phyloP scores from a whole-genome alignment of 129 eudicot genomes.

The Flaveria bidentis region DNA sequence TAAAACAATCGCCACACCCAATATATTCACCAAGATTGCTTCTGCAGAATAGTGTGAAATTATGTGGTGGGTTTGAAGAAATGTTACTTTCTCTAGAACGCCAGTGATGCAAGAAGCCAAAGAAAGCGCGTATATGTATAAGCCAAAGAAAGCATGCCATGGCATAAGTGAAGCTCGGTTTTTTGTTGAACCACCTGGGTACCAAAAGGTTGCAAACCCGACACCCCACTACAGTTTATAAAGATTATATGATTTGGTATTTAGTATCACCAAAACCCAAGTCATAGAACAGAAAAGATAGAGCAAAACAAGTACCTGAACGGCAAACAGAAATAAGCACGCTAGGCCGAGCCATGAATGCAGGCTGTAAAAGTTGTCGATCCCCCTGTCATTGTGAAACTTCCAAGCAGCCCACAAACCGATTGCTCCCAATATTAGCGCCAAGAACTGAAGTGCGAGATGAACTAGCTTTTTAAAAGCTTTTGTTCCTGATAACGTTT shows the following conservation, averaged over 20 bases:
- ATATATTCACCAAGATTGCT: constrained; percentile 65
- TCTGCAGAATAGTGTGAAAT: constrained; percentile 72
- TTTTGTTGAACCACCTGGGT: constrained; percentile 78
- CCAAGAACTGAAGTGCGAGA: constrained; percentile 65
- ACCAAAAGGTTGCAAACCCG: constrained; percentile 87
- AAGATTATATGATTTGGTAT: neutral
- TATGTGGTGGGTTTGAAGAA: constrained; percentile 59
- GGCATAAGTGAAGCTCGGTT: constrained; percentile 58
- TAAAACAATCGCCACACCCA: constrained; percentile 67
- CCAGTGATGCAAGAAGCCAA: constrained; percentile 77
- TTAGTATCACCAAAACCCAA: neutral
- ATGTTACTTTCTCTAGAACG: constrained; percentile 81
- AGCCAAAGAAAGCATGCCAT: constrained; percentile 80
- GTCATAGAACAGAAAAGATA: neutral
- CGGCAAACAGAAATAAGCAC: constrained; percentile 61
- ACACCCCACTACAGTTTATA: constrained; percentile 59
- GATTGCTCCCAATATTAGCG: constrained; percentile 48
- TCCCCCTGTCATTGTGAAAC: constrained; percentile 76
- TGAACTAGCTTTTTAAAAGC: constrained; percentile 61
- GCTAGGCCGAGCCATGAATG: constrained; percentile 91
- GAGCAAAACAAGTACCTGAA: constrained; percentile 52
- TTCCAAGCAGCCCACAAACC: constrained; percentile 87
- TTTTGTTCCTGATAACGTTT: constrained; percentile 78
- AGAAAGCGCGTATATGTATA: constrained; percentile 73
- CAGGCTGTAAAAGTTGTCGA: constrained; percentile 76